A percentile compares a stretch with the other conserved stretches of the same genome.
These are phyloP conservation scores for Mycena citricolor DNA, from an alignment of 1,284 basidiomycete species.

Conservation along the genomic window DNA sequence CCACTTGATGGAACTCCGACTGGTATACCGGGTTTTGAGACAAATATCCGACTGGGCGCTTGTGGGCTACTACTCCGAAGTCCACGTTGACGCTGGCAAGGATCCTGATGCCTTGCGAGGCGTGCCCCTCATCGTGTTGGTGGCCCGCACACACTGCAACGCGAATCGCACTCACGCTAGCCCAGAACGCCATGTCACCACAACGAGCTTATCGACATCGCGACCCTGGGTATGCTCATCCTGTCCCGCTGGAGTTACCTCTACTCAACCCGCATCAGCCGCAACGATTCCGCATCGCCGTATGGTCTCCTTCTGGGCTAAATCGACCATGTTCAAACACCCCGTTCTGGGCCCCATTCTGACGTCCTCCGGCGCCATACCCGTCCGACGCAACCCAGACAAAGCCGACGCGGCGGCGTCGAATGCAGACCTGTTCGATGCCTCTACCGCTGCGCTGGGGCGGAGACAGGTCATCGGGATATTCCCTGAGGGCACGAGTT, in stretches of 20 bases:
- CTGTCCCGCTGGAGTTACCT: not conserved
- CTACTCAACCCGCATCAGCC: slow-evolving; percentile 31
- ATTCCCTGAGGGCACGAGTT: slow-evolving; percentile 73
- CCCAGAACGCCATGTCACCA: slow-evolving; percentile 60
- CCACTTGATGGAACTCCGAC: slow-evolving; percentile 45
- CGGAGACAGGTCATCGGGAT: slow-evolving; percentile 55
- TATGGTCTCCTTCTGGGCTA: slow-evolving; percentile 78
- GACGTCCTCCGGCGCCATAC: slow-evolving; percentile 67
- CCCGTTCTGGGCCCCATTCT: slow-evolving; percentile 56
- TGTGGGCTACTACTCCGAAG: slow-evolving; percentile 67
- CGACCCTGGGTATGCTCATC: slow-evolving; percentile 39
- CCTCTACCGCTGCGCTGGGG: slow-evolving; percentile 27
- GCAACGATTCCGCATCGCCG: slow-evolving; percentile 58
- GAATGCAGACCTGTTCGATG: slow-evolving; percentile 19
- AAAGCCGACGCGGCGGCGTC: slow-evolving; percentile 14
- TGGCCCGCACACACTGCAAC: slow-evolving; percentile 4
- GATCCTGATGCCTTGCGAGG: slow-evolving; percentile 52
- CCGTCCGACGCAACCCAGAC: slow-evolving; percentile 53
- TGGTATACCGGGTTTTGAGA: slow-evolving; percentile 63
- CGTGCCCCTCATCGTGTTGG: slow-evolving; percentile 63
- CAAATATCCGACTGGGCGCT: slow-evolving; percentile 66
- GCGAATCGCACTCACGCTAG: not conserved
- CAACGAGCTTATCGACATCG: slow-evolving; percentile 70
- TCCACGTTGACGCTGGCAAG: slow-evolving; percentile 59
- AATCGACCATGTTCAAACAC: slow-evolving; percentile 62